Base-by-base conservation (phyloP, 192 early-diverging fungal genomes). In the Paraglomus brasilianum region DNA sequence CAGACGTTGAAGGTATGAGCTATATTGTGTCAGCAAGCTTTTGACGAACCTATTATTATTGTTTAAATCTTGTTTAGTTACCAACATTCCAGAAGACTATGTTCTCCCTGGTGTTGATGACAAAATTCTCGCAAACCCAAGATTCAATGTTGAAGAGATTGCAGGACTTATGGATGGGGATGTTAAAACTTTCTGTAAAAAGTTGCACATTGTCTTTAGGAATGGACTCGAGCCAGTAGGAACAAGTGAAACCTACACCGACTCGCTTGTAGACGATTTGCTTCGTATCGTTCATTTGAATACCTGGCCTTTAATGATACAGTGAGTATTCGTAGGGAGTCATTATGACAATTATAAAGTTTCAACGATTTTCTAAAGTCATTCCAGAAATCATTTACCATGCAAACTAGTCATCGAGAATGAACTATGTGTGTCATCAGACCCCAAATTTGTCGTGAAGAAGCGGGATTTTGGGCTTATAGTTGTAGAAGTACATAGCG, bases 221-320 rank as follows among this genome's bases (percentile, higher is more conserved):
- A 61, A 61, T 61, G 38, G 59, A 0, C 0, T 0, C 44, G 11
- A 43, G 15, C 17, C 1, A 42, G 15, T 61, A 44, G 59, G 13
- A 38, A 61, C 10, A 61, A 21, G 44, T 42, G 59, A 61, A 61
- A 61, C 59, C 44, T 39, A 43, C 21, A 59, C 39, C 42, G 57
- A 59, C 57, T 41, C 57, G 19, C 42, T 59, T 36, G 57, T 59
- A n/a, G 57, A 59, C 8, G 57, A 59, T 59, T 17, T 59, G 36
- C 36, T 59, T 59, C 36, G 57, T 59, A 59, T 59, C 6, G 36
- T 40, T 5, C 14, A 59, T 9, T 59, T 40, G 36, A 59, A 59
- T 59, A 3, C 5, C 8, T 59, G 57, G 57, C 57, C 56, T n/a
- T 59, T 59, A 39, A 59, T 17, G 57, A 39, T 59, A 59, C 22